Conservation (phyloP, 441 rosid species). For the Populus hybrid region DNA sequence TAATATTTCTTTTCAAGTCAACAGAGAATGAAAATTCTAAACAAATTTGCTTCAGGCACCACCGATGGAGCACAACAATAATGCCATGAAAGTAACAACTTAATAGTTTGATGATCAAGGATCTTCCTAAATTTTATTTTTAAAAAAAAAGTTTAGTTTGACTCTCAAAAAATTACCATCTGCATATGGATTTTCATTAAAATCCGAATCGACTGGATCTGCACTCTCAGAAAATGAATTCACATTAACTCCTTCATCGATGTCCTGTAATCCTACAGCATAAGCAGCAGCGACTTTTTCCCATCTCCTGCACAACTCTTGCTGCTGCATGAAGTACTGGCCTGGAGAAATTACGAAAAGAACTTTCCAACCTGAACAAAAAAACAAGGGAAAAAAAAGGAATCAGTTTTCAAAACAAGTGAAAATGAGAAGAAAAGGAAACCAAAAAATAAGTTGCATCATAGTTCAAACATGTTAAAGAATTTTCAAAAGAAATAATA, state of each 20-base stretch:
- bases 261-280: conserved; percentile 90
- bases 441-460: not conserved
- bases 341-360: conserved; percentile 98
- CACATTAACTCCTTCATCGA: conserved; percentile 83
- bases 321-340: conserved; percentile 99
- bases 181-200: conserved; percentile 77
- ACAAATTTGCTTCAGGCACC: conserved; percentile 3
- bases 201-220: conserved; percentile 69
- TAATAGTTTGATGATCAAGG: not conserved
- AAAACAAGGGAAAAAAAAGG: not conserved
- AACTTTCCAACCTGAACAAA: conserved; percentile 84
- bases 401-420: not conserved
- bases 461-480: conserved; percentile 10
- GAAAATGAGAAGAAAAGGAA: not conserved
- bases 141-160: not conserved
- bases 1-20: not conserved
- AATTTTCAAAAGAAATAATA: not conserved
- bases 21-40: not conserved
- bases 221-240: conserved; percentile 56
- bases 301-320: conserved; percentile 99
- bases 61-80: not conserved
- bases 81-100: not conserved
- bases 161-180: conserved; percentile 46
- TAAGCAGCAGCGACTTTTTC: conserved; percentile 95
- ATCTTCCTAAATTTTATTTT: not conserved